A percentile compares a stretch with the other conserved stretches of the same genome.
Evolutionary conservation across 225 moss, liverwort and hornwort species (phyloP).

Genomic region (Pseudoscleropodium purum): DNA sequence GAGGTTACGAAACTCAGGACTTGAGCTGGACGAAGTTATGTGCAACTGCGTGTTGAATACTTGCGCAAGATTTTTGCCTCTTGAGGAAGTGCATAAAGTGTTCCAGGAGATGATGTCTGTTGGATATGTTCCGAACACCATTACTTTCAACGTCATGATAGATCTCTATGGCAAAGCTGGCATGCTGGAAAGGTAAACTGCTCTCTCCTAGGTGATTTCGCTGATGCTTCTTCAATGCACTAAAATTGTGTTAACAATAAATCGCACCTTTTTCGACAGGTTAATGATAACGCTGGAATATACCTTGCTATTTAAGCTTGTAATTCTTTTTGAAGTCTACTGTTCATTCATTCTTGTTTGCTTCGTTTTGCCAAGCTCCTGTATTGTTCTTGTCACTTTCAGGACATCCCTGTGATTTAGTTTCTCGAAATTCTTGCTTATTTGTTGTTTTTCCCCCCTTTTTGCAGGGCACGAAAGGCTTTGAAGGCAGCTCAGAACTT

Average conservation of each 20-base stretch:
- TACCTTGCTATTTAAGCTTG: neutral
- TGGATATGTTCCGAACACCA: slow-evolving; percentile 56
- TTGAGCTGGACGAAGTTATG: slow-evolving; percentile 85
- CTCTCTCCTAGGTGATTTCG: neutral
- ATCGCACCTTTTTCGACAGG: neutral
- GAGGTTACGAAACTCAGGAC: slow-evolving; percentile 47
- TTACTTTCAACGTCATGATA: slow-evolving; percentile 92
- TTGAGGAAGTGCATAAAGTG: slow-evolving; percentile 77
- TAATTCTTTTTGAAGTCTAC: neutral
- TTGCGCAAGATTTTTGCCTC: slow-evolving; percentile 71
- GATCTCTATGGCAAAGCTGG: slow-evolving; percentile 93
- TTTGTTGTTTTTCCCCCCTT: neutral
- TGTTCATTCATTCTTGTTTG: neutral
- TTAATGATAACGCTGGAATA: neutral
- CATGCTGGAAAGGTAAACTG: slow-evolving; percentile 51
- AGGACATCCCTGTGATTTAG: neutral
- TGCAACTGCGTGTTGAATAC: slow-evolving; percentile 86
- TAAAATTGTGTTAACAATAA: neutral
- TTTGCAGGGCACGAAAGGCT: slow-evolving; percentile 52
- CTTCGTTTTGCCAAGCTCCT: neutral
- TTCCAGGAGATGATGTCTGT: slow-evolving; percentile 72
- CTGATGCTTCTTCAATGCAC: neutral
- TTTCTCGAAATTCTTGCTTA: neutral
- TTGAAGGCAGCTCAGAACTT: slow-evolving; percentile 63
- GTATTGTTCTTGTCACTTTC: neutral